Conservation (phyloP, 495 filamentous ascomycete genomes). For the Ascodesmis nigricans region DNA sequence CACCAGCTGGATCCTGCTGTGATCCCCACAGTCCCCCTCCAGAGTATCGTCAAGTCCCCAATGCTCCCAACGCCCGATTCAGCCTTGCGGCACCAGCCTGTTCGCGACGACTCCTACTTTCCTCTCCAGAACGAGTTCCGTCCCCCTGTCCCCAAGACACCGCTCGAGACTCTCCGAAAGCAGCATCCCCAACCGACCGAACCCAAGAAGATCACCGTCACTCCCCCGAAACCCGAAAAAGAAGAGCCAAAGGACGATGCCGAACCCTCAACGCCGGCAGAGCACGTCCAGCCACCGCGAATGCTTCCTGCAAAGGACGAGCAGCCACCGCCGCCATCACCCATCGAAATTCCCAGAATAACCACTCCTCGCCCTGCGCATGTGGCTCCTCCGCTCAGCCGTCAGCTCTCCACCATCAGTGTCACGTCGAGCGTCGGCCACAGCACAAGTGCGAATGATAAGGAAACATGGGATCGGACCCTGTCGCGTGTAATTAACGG, state of each 20-base stretch:
- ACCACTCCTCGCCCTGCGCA: constrained; percentile 5
- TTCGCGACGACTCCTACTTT: constrained; percentile 17
- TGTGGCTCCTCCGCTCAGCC: constrained; percentile 11
- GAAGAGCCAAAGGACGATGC: no score
- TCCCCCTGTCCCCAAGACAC: constrained; percentile 10
- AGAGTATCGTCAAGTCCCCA: constrained; percentile 20
- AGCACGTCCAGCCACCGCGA: no score
- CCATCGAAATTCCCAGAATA: constrained; percentile 3
- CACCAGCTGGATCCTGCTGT: constrained; percentile 3
- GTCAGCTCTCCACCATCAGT: constrained; percentile 17
- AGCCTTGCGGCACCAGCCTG: constrained; percentile 16
- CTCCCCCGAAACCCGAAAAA: constrained; percentile 7
- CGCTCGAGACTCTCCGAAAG: not conserved
- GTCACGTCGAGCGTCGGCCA: constrained; percentile 13
- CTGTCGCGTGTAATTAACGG: constrained; percentile 21
- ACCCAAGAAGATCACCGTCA: constrained; percentile 5
- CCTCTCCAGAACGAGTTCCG: constrained; percentile 11
- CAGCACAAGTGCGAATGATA: constrained; percentile 14
- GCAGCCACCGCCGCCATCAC: not conserved
- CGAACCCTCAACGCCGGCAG: no score
- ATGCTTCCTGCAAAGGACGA: not conserved
- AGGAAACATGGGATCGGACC: constrained; percentile 22
- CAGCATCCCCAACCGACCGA: constrained; percentile 7
- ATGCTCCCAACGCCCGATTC: constrained; percentile 17
- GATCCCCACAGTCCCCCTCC: constrained; percentile 6